Percentiles rank a stretch among this genome's conserved stretches.
These are phyloP conservation scores for Gracilaria gracilis DNA, from an alignment of 23 red algal genomes.

Conservation along the genomic window DNA sequence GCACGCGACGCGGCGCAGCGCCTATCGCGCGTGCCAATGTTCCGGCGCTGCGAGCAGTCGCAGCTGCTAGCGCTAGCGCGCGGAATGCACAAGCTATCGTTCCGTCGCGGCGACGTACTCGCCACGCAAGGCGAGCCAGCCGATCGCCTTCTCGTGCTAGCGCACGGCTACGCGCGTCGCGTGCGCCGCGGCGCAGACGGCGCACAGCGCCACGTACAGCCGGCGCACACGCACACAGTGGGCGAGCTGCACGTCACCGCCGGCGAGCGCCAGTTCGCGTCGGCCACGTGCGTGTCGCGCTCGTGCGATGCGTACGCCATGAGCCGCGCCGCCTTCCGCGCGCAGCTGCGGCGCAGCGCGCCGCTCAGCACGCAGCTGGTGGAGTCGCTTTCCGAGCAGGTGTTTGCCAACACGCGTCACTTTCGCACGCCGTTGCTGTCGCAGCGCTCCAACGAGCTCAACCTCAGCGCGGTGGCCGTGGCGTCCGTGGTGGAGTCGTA, in stretches of 20 bases:
- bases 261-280: conserved; percentile 53
- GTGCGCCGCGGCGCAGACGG: conserved; percentile 31
- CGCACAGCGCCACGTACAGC: conserved; percentile 27
- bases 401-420: conserved; percentile 8
- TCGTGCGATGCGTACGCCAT: conserved; percentile 64
- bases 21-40: conserved; percentile 39
- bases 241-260: conserved; percentile 47
- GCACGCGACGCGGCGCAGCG: conserved; percentile 6
- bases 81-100: conserved; percentile 37
- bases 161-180: conserved; percentile 42
- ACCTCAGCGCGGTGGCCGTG: conserved; percentile 65
- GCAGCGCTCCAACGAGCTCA: conserved; percentile 56
- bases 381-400: conserved; percentile 47
- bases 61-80: conserved; percentile 45
- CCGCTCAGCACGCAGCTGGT: conserved; percentile 50
- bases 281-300: conserved; percentile 56
- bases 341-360: conserved; percentile 25
- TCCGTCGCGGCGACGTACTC: conserved; percentile 40
- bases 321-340: conserved; percentile 40
- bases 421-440: conserved; percentile 77
- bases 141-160: conserved; percentile 42
- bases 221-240: conserved; percentile 31
- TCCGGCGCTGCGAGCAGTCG: conserved; percentile 28
- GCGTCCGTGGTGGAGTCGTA: conserved; percentile 76
- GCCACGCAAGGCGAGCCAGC: conserved; percentile 48